A percentile compares a stretch with the other conserved stretches of the same genome.
These are phyloP conservation scores for Tulasnella sp. DNA, from an alignment of 768 basidiomycete genomes.

Conservation along the genomic window DNA sequence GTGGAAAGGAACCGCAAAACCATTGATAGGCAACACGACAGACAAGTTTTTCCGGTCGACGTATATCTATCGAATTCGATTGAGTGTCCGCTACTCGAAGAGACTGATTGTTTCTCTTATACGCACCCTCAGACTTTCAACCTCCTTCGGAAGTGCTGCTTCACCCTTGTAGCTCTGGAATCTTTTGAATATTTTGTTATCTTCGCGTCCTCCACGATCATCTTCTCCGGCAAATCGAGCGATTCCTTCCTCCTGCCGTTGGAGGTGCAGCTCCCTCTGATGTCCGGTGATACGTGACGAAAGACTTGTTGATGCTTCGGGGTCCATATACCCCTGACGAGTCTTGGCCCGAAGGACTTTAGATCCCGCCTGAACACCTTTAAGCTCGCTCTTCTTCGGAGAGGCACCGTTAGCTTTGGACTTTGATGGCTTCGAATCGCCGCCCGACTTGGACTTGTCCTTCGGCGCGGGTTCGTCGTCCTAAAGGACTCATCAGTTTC, in stretches of 20 bases:
- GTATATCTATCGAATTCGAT: constrained; percentile 48
- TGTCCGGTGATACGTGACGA: constrained; percentile 75
- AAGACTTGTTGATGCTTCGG: constrained; percentile 11
- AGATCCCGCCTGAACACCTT: constrained; percentile 38
- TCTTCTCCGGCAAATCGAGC: constrained; percentile 76
- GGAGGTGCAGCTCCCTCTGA: constrained; percentile 69
- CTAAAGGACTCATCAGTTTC: constrained; percentile 12
- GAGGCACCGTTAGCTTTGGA: constrained; percentile 33
- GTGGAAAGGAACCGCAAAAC: constrained; percentile 94
- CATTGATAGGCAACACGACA: constrained; percentile 84
- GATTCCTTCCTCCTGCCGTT: constrained; percentile 67
- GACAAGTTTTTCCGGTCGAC: constrained; percentile 88
- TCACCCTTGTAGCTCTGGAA: constrained; percentile 98
- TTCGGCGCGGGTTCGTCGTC: constrained; percentile 47
- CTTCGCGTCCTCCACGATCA: constrained; percentile 59
- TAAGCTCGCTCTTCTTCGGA: constrained; percentile 2
- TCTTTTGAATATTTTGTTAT: constrained; percentile 88
- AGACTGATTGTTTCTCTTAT: not conserved
- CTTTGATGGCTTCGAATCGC: constrained; percentile 29
- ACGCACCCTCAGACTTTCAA: constrained; percentile 66
- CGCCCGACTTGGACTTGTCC: constrained; percentile 28
- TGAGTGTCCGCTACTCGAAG: not conserved
- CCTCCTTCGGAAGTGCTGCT: constrained; percentile 74
- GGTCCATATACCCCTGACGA: constrained; percentile 28
- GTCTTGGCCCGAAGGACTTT: constrained; percentile 88